A percentile compares a stretch with the other conserved stretches of the same genome.
phyloP scores from a whole-genome alignment of 371 early-diverging fungal genomes.

The Mucor lusitanicus region DNA sequence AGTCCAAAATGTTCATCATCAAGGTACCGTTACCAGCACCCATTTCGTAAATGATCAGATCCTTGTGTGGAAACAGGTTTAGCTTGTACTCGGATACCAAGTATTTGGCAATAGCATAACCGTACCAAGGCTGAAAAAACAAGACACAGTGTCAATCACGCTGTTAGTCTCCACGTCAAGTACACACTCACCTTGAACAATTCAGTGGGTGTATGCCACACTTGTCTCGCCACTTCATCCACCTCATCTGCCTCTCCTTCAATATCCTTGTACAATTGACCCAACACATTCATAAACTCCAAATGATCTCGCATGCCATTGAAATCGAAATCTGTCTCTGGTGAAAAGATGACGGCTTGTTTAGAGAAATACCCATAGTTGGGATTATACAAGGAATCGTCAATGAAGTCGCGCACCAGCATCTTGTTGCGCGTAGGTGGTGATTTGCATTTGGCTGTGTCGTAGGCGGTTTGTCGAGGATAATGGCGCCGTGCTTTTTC shows the following conservation, averaged over 20 bases:
- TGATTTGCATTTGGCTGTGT: slow-evolving; percentile 27
- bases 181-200: slow-evolving; percentile 75
- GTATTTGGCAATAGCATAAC: slow-evolving; percentile 84
- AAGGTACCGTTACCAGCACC: slow-evolving; percentile 89
- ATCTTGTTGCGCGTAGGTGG: slow-evolving; percentile 68
- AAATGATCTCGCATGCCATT: slow-evolving; percentile 73
- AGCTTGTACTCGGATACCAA: slow-evolving; percentile 74
- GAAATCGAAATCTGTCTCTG: slow-evolving; percentile 74
- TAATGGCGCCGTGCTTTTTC: slow-evolving; percentile 32
- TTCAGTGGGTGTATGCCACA: slow-evolving; percentile 98
- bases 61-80: slow-evolving; percentile 49
- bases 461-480: slow-evolving; percentile 44
- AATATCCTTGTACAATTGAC: slow-evolving; percentile 78
- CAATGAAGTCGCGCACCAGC: slow-evolving; percentile 90
- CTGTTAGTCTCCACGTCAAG: too few species aligned
- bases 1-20: slow-evolving; percentile 88
- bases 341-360: slow-evolving; percentile 88
- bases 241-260: slow-evolving; percentile 66
- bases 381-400: slow-evolving; percentile 95
- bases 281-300: slow-evolving; percentile 80
- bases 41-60: slow-evolving; percentile 86
- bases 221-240: slow-evolving; percentile 75
- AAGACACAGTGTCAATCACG: neutral
- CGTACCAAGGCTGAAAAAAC: slow-evolving; percentile 78
- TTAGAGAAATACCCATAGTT: slow-evolving; percentile 96